phyloP scores from a whole-genome alignment of 2,329 filamentous ascomycete genomes.

The Fusarium stilboides region DNA sequence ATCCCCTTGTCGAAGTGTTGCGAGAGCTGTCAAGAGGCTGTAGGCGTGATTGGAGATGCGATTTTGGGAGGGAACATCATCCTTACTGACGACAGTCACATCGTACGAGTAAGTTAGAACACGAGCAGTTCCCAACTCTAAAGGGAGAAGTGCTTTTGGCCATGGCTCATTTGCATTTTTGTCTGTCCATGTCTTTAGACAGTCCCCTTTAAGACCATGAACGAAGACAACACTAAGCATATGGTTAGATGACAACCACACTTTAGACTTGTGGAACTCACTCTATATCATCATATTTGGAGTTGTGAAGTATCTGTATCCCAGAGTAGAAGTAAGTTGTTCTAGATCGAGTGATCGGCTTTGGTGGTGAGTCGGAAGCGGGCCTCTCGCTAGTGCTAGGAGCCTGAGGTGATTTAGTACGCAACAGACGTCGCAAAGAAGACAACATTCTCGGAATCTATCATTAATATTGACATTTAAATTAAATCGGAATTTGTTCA shows the following conservation, averaged over 20 bases:
- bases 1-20: constrained; percentile 18
- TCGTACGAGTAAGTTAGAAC: constrained; percentile 42
- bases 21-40: constrained; percentile 33
- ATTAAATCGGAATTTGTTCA: too few species aligned
- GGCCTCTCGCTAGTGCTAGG: neutral
- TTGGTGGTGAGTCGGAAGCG: neutral
- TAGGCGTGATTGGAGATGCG: constrained; percentile 35
- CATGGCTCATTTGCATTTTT: neutral
- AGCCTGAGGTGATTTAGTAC: neutral
- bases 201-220: constrained; percentile 36
- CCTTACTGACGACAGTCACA: neutral
- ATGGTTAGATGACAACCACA: neutral
- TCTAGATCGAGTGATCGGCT: accelerated
- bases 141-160: constrained; percentile 25
- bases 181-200: constrained; percentile 32
- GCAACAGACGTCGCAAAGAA: constrained; percentile 15
- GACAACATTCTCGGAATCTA: constrained; percentile 6
- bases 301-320: constrained; percentile 1
- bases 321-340: constrained; percentile 20
- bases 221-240: constrained; percentile 33
- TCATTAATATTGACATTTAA: neutral
- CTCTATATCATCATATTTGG: constrained; percentile 4
- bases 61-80: constrained; percentile 9
- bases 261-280: neutral
- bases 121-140: constrained; percentile 20